Evolutionary conservation across 208 protist species (phyloP), one percentile per base, ranked within the genome.

Genomic region (Porcisia deanei): DNA sequence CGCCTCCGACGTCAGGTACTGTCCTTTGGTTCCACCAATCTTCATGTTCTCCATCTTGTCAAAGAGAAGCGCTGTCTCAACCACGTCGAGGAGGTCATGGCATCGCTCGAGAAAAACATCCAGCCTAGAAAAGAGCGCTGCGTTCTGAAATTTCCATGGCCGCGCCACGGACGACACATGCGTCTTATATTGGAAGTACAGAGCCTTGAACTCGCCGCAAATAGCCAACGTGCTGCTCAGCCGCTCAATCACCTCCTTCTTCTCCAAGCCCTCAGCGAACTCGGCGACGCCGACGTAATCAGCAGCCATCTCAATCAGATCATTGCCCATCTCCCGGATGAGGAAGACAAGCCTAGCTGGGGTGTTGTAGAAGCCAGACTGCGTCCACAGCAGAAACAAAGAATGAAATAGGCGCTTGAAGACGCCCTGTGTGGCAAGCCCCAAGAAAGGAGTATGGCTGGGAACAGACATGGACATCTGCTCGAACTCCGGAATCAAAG

Each of bases 21-120:
- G 87, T n/a, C 97, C 98, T 68, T 98, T 97, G 4, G 97, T 97
- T 53, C 97, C 98, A 43, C 98, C 98, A 75, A 99, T 97, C 73
- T 98, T 94, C 82, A 98, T 95, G 71, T 89, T 98, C 73, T 99
- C 96, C 86, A 99, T 97, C 86, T 98, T 98, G 79, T 95, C 89
- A 87, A 99, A 99, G 45, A 98, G 82, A 12, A 98, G 85, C n/a
- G 95, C 92, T 1, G 94, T 98, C 83, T 99, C 94, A 70, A 97
- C 88, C 25, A 98, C 83, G 76, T 99, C 97, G 59, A 99, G 86
- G 18, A 99, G 78, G 83, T 99, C 97, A 88, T 98, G 95, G 85
- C 95, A 98, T 64, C 98, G 95, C 84, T 99, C 98, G 30, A 99
- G 82, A 86, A 99, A 99, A 1, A 89, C 82, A 82, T 99, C 97